Base-by-base conservation (phyloP, 768 basidiomycete genomes). In the Cystobasidium tubakii region DNA sequence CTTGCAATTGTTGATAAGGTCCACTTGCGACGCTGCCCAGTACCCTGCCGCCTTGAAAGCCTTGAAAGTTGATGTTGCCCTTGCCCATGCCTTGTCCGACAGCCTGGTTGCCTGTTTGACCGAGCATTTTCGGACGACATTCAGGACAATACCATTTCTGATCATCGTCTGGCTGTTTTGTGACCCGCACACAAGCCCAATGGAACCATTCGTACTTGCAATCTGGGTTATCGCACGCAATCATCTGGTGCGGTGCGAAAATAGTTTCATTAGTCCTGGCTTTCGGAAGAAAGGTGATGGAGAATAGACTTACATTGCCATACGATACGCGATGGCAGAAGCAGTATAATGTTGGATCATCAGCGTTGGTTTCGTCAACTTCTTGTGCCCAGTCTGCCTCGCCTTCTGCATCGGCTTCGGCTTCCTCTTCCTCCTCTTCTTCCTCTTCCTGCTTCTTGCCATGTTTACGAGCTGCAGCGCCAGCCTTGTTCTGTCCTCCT, bases 211-310 rank as follows among this genome's bases (percentile, higher is more conserved):
- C 74, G 57, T 50, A 70, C 31, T 55, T 46, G 62, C 74, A 75
- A n/a, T 46, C 74, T 25, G 71, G 50, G 34, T 75, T 75, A 46
- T 75, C 74, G 69, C 74, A 75, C 13, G 66, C 74, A 31, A 75
- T 67, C 74, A 75, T 75, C 70, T 74, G 70, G 19, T 1, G 29
- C 15, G 6, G 4, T 33, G 57, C 13, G 27, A 33, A 19, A 62
- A 19, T 6, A 39, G 39, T 6, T 39, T 6, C 39, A 39, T n/a
- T n/a, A 29, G 27, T n/a, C 6, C 53, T n/a, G 21, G n/a, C 21
- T n/a, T 10, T 54, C 10, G 53, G 6, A 54, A 19, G 21, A 54
- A 54, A 4, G 21, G 21, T n/a, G 27, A 54, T 7, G 34, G 25
- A 25, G n/a, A 65, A 29, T 6, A 10, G 1, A 72, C 72, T 17